A percentile compares a stretch with the other conserved stretches of the same genome.
phyloP scores from a whole-genome alignment of 2,329 filamentous ascomycete species.

The Aspergillus amoenus region DNA sequence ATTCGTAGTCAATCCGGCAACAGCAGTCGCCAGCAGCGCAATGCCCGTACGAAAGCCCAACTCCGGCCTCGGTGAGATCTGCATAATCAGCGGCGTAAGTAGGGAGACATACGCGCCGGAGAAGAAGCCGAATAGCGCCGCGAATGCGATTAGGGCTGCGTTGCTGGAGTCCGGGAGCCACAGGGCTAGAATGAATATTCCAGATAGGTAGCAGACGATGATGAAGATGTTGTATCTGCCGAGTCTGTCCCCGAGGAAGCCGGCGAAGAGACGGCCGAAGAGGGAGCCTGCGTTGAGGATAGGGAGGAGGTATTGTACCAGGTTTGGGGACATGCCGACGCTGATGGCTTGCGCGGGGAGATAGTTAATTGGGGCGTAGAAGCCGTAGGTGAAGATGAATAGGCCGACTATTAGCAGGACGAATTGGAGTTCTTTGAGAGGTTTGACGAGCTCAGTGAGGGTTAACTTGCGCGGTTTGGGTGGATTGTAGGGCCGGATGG shows the following conservation, averaged over 20 bases:
- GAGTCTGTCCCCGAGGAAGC: conserved; percentile 16
- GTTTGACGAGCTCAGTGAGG: conserved; percentile 12
- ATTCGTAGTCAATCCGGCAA: conserved; percentile 64
- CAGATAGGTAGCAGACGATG: conserved; percentile 7
- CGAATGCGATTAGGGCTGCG: conserved; percentile 61
- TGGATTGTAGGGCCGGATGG: conserved; percentile 47
- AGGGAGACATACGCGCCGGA: conserved; percentile 64
- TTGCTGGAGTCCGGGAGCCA: conserved; percentile 44
- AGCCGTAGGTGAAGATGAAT: conserved; percentile 29
- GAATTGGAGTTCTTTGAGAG: conserved; percentile 26
- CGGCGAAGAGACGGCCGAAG: conserved; percentile 18
- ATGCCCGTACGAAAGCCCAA: conserved; percentile 66
- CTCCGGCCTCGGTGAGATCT: conserved; percentile 65
- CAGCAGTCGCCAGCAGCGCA: conserved; percentile 57
- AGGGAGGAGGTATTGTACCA: conserved; percentile 19
- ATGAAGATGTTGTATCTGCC: conserved; percentile 23
- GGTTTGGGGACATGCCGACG: conserved; percentile 10
- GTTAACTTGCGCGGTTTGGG: conserved; percentile 16
- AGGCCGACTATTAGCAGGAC: conserved; percentile 20
- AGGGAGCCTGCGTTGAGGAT: conserved; percentile 23
- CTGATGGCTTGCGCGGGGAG: conserved; percentile 18
- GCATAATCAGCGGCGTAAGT: conserved; percentile 57
- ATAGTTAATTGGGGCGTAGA: conserved; percentile 29
- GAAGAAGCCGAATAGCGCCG: conserved; percentile 63
- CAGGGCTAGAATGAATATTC: conserved; percentile 16